These are phyloP conservation scores for Suillus placidus DNA, from an alignment of 768 basidiomycete genomes.

Conservation along the genomic window DNA sequence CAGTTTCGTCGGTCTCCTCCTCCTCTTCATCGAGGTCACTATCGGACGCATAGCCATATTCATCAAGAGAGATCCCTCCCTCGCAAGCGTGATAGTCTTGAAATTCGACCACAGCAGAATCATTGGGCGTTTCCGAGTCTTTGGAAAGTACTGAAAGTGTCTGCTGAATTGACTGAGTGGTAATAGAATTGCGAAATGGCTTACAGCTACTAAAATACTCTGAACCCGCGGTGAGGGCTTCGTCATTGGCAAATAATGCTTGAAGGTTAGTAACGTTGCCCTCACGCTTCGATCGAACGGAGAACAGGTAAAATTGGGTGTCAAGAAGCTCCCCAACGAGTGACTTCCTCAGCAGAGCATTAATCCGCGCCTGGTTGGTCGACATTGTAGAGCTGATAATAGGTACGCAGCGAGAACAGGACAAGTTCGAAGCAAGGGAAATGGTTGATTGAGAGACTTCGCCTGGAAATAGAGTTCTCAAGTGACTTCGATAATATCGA, in stretches of 20 bases:
- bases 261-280: conserved; percentile 15
- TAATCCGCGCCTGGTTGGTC: conserved; percentile 12
- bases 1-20: neutral
- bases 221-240: conserved; percentile 15
- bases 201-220: conserved; percentile 21
- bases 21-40: conserved; percentile 30
- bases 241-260: conserved; percentile 21
- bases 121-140: neutral
- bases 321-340: conserved; percentile 20
- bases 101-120: conserved; percentile 13
- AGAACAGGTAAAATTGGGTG: conserved; percentile 24
- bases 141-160: conserved; percentile 4
- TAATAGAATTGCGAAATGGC: conserved; percentile 1
- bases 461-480: neutral
- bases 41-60: conserved; percentile 27
- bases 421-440: neutral
- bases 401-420: neutral
- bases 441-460: neutral
- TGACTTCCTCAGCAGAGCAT: conserved; percentile 11
- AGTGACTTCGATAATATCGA: neutral
- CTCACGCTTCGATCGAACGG: conserved; percentile 16
- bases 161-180: neutral
- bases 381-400: conserved; percentile 2
- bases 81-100: conserved; percentile 1
- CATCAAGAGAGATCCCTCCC: conserved; percentile 7